phyloP scores from a whole-genome alignment of 306 rosid genomes.

The Fragaria vesca region DNA sequence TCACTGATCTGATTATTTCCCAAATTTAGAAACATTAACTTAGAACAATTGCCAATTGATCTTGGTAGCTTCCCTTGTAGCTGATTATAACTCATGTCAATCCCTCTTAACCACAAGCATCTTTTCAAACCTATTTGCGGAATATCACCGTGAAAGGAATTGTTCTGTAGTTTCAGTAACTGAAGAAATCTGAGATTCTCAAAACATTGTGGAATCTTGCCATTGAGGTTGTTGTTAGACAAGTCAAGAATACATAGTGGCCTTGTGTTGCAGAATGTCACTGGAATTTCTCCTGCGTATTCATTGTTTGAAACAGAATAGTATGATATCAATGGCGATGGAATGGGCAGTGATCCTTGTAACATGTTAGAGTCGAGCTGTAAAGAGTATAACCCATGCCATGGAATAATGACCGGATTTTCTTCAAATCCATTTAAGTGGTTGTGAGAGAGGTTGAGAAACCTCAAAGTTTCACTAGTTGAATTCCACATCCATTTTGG shows the following conservation, averaged over 20 bases:
- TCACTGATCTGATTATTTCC: slow-evolving; percentile 18
- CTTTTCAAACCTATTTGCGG: too few relatives aligned
- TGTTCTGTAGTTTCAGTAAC: neutral
- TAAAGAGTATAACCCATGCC: neutral
- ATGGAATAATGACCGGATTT: slow-evolving; percentile 6
- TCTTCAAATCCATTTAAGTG: slow-evolving; percentile 16
- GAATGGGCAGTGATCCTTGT: slow-evolving; percentile 21
- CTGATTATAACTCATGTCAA: slow-evolving; percentile 20
- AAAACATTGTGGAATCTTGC: slow-evolving; percentile 21
- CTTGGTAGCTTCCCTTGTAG: neutral
- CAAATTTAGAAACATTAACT: slow-evolving; percentile 4
- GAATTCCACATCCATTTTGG: slow-evolving; percentile 34
- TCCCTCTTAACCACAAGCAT: too few relatives aligned
- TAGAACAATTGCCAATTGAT: slow-evolving; percentile 12
- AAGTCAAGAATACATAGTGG: neutral
- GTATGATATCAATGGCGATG: neutral
- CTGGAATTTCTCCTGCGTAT: slow-evolving; percentile 4
- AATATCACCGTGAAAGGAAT: neutral
- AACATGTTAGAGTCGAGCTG: neutral
- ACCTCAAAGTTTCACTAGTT: slow-evolving; percentile 9
- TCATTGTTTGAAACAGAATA: neutral
- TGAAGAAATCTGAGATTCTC: neutral
- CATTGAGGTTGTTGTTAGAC: slow-evolving; percentile 15
- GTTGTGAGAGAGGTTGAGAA: slow-evolving; percentile 17
- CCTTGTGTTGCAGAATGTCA: slow-evolving; percentile 14